A percentile compares a stretch with the other conserved stretches of the same genome.
Evolutionary conservation across 164 flowering plant genomes (phyloP).

Genomic region (Liquidambar formosana): DNA sequence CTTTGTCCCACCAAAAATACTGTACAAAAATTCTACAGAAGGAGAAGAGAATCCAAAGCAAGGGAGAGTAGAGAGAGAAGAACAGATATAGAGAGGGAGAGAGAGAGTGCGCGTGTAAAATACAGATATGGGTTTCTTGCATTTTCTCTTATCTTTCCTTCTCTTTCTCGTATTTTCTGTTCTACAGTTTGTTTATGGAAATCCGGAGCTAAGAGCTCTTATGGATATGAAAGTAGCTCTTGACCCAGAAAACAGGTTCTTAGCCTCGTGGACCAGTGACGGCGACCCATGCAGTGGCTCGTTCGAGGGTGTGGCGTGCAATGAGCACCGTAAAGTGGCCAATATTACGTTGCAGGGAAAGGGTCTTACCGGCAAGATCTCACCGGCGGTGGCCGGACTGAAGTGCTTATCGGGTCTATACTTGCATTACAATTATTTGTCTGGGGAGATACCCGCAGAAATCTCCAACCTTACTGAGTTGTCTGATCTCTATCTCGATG

Average conservation of each 20-base stretch:
- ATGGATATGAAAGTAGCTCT: conserved; percentile 58
- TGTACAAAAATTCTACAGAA: no score
- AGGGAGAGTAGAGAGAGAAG: no score
- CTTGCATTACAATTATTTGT: conserved; percentile 62
- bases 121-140: conserved; percentile 17
- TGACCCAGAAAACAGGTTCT: conserved; percentile 53
- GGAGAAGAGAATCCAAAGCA: no score
- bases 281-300: conserved; percentile 59
- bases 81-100: no score
- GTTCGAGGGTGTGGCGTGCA: conserved; percentile 62
- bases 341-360: conserved; percentile 61
- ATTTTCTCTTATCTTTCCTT: conserved; percentile 17
- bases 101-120: no score
- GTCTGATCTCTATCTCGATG: conserved; percentile 65
- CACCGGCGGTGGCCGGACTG: conserved; percentile 55
- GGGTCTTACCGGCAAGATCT: conserved; percentile 51
- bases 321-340: conserved; percentile 58
- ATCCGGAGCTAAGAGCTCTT: conserved; percentile 57
- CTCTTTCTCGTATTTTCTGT: conserved; percentile 20
- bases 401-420: conserved; percentile 59
- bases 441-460: conserved; percentile 59
- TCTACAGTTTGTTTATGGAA: conserved; percentile 25
- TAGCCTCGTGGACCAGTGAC: conserved; percentile 45
- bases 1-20: no score
- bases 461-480: conserved; percentile 48